Evolutionary conservation across 805 yeast species (phyloP).

Genomic region (Torulaspora gathmanii): DNA sequence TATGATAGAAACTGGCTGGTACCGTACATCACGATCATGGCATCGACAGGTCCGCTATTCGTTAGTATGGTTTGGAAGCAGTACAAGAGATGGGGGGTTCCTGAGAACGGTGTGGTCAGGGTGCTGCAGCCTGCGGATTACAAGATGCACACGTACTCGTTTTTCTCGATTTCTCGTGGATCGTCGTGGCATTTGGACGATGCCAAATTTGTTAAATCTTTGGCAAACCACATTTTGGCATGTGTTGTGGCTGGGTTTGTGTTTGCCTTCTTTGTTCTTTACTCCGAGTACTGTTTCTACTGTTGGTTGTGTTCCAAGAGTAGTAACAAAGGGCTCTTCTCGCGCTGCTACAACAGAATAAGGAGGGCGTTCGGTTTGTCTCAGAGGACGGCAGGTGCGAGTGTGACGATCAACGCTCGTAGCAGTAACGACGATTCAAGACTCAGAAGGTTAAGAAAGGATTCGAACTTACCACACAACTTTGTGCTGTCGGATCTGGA

Average conservation of each 20-base stretch:
- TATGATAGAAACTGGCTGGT: conserved; percentile 74
- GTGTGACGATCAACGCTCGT: conserved; percentile 2
- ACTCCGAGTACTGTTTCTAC: conserved; percentile 45
- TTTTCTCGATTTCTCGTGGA: conserved; percentile 73
- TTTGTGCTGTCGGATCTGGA: conserved; percentile 26
- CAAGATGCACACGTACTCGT: conserved; percentile 54
- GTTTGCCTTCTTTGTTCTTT: conserved; percentile 47
- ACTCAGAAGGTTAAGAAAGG: conserved; percentile 27
- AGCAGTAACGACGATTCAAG: conserved; percentile 6
- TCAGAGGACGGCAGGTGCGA: neutral
- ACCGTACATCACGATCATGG: conserved; percentile 90
- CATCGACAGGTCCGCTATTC: conserved; percentile 86
- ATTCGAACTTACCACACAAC: conserved; percentile 27
- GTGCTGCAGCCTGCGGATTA: conserved; percentile 71
- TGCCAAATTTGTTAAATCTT: conserved; percentile 67
- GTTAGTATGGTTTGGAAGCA: conserved; percentile 83
- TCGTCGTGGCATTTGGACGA: conserved; percentile 92
- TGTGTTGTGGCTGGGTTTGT: conserved; percentile 68
- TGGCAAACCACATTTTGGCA: conserved; percentile 69
- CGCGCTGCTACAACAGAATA: neutral
- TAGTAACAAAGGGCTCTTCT: conserved; percentile 5
- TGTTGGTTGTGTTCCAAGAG: conserved; percentile 35
- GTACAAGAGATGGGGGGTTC: conserved; percentile 74
- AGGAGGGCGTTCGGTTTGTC: neutral
- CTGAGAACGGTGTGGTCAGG: conserved; percentile 60